These are phyloP conservation scores for Nitzschia sp. DNA, from an alignment of 108 stramenopile genomes.

Conservation along the genomic window DNA sequence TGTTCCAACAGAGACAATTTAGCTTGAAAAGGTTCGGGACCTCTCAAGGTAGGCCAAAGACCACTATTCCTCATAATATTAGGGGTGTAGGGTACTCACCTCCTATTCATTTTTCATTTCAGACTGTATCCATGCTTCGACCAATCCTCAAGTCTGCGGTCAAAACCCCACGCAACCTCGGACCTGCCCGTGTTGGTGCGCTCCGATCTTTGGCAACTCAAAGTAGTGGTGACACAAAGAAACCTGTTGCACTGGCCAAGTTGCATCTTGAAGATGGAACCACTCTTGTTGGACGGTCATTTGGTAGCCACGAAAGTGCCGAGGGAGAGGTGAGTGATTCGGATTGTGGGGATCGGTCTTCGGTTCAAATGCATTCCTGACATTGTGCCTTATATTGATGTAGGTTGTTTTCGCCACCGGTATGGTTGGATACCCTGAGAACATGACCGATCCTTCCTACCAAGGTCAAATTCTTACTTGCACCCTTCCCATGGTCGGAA, in stretches of 20 bases:
- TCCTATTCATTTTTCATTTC: not conserved
- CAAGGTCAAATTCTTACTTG: constrained; percentile 92
- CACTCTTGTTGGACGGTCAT: constrained; percentile 63
- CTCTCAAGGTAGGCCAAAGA: too few relatives aligned
- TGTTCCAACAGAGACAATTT: too few relatives aligned
- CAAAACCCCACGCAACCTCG: not conserved
- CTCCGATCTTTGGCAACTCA: constrained; percentile 40
- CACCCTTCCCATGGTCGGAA: constrained; percentile 96
- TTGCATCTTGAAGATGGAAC: constrained; percentile 84
- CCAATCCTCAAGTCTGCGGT: not conserved
- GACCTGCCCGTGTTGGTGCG: not conserved
- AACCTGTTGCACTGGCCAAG: constrained; percentile 70
- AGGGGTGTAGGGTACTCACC: not conserved
- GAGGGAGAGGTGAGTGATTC: constrained; percentile 77
- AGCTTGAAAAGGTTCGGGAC: too few relatives aligned
- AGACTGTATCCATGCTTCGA: not conserved
- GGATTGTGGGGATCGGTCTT: not conserved
- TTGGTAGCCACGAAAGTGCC: constrained; percentile 73
- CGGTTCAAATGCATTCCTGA: not conserved
- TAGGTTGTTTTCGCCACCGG: constrained; percentile 99
- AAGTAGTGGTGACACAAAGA: constrained; percentile 65
- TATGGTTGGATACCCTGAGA: constrained; percentile 99
- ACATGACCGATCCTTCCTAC: constrained; percentile 98
- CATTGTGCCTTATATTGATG: constrained; percentile 2
- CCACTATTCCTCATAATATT: too few relatives aligned